phyloP scores from a whole-genome alignment of 1,139 yeast genomes.

The Meyerozyma sp. region DNA sequence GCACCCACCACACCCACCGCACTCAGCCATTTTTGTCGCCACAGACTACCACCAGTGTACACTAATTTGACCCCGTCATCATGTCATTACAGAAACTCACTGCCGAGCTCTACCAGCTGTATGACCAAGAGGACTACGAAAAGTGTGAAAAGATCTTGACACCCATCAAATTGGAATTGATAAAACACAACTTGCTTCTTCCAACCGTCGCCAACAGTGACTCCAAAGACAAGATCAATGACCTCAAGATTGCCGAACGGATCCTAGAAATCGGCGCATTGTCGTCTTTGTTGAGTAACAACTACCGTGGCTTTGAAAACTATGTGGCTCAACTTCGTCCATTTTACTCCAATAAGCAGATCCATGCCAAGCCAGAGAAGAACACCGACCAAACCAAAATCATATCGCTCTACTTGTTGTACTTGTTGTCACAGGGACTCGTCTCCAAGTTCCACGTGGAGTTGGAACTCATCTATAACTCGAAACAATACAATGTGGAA shows the following conservation, averaged over 20 bases:
- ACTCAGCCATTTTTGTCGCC: not conserved
- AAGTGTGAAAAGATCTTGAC: constrained; percentile 60
- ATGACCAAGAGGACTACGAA: constrained; percentile 54
- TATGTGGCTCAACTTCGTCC: constrained; percentile 72
- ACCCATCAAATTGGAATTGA: constrained; percentile 70
- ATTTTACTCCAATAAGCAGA: constrained; percentile 50
- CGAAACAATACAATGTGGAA: constrained; percentile 39
- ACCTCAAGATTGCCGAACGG: constrained; percentile 71
- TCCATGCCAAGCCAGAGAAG: constrained; percentile 52
- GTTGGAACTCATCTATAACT: constrained; percentile 64
- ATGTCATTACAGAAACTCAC: constrained; percentile 54
- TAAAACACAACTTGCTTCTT: constrained; percentile 70
- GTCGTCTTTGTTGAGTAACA: constrained; percentile 58
- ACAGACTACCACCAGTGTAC: not conserved
- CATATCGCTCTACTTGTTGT: constrained; percentile 69
- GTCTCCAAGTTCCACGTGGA: constrained; percentile 88
- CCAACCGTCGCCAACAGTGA: constrained; percentile 47
- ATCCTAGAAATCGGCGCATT: constrained; percentile 86
- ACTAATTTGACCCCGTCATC: not conserved
- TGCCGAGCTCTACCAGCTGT: constrained; percentile 60
- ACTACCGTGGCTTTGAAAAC: constrained; percentile 64
- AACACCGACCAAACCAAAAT: constrained; percentile 61
- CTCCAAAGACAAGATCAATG: constrained; percentile 48
- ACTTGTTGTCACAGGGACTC: constrained; percentile 75
- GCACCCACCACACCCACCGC: not conserved